These are phyloP conservation scores for Hansfordia pulvinata DNA, from an alignment of 2,329 filamentous ascomycete genomes.

Conservation along the genomic window DNA sequence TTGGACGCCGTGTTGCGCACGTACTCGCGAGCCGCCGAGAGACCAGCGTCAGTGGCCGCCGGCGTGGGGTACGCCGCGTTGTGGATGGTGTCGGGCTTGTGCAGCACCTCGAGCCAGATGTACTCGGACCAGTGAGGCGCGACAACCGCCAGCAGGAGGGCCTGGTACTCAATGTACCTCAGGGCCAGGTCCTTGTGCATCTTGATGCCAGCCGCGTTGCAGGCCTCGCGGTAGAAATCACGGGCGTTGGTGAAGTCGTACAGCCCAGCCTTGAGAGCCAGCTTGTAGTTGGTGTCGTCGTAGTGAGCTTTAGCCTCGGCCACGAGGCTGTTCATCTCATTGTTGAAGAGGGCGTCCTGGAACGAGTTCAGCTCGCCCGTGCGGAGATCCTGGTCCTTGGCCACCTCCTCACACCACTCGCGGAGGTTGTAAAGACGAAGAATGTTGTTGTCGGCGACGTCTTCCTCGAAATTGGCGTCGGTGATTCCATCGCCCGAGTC, in stretches of 20 bases:
- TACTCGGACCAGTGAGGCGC: constrained; percentile 92
- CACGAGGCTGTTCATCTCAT: constrained; percentile 81
- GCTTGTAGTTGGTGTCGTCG: constrained; percentile 66
- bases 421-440: constrained; percentile 69
- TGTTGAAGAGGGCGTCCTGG: constrained; percentile 81
- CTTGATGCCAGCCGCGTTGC: constrained; percentile 60
- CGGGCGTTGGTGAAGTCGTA: constrained; percentile 86
- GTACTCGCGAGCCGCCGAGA: constrained; percentile 73
- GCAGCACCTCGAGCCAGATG: constrained; percentile 84
- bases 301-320: constrained; percentile 69
- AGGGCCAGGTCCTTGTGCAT: constrained; percentile 75
- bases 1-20: constrained; percentile 61
- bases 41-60: constrained; percentile 46
- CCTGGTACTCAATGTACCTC: constrained; percentile 77
- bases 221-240: constrained; percentile 81
- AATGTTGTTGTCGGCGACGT: constrained; percentile 84
- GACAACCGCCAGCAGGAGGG: constrained; percentile 68
- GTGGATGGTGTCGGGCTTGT: constrained; percentile 65
- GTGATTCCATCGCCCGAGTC: constrained; percentile 90
- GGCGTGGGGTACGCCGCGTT: constrained; percentile 62
- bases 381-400: constrained; percentile 61
- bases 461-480: constrained; percentile 95
- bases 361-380: constrained; percentile 64
- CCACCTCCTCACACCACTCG: constrained; percentile 84
- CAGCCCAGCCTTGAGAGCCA: constrained; percentile 73